Evolutionary conservation across 306 rosid genomes (phyloP).

Genomic region (Corylus americana): DNA sequence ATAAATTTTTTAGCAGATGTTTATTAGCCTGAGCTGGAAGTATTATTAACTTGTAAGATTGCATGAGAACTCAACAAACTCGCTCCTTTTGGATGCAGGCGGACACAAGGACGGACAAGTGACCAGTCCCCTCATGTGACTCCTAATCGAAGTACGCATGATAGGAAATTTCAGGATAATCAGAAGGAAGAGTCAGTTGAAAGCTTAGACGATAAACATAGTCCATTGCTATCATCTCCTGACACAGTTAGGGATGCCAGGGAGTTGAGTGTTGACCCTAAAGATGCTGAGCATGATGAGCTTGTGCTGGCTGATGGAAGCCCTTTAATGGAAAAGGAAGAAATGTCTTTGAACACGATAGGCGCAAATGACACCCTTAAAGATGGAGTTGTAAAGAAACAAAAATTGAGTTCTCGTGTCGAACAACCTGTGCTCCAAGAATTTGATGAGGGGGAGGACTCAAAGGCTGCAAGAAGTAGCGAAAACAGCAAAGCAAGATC

Average conservation of each 20-base stretch:
- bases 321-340: conserved; percentile 61
- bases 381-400: conserved; percentile 50
- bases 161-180: conserved; percentile 38
- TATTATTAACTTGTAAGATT: conserved; percentile 17
- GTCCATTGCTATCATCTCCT: conserved; percentile 57
- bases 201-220: conserved; percentile 62
- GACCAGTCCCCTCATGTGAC: conserved; percentile 52
- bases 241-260: conserved; percentile 37
- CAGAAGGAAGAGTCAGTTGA: conserved; percentile 68
- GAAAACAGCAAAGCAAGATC: conserved; percentile 97
- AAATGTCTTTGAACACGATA: conserved; percentile 28
- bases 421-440: conserved; percentile 64
- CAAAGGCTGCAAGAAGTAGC: conserved; percentile 89
- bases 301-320: conserved; percentile 55
- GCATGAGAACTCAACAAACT: conserved; percentile 19
- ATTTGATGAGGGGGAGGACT: conserved; percentile 73
- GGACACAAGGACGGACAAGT: conserved; percentile 39
- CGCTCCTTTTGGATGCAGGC: conserved; percentile 44
- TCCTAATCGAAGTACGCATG: conserved; percentile 40
- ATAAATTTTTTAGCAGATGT: background rate
- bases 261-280: conserved; percentile 62
- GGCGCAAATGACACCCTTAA: conserved; percentile 36
- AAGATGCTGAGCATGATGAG: conserved; percentile 61
- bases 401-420: conserved; percentile 46
- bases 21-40: conserved; percentile 11